Base-by-base conservation (phyloP, 139 green algal species). In the Tetradesmus lagerheimii region DNA sequence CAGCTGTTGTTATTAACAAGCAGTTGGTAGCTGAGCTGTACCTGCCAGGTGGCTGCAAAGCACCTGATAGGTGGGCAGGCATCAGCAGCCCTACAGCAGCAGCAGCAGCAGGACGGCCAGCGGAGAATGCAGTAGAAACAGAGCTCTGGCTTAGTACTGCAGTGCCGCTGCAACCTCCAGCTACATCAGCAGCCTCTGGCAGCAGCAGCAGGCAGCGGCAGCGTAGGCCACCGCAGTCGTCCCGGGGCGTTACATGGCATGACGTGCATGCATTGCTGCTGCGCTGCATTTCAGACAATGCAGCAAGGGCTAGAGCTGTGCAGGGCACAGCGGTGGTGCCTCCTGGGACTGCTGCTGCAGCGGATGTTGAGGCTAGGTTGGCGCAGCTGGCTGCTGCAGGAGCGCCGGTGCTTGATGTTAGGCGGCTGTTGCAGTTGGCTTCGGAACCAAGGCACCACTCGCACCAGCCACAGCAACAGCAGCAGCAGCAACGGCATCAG, bases 191-290 rank as follows among this genome's bases (percentile, higher is more conserved):
- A 86, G 64, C 83, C 41, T 35, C 62, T 82, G 64, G 79, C 95
- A 90, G 27, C 89, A 62, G 34, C 62, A 64, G 0, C 86, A 92
- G 12, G 89, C 83, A 0, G 76, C 87, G 9, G 0, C 76, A 80
- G 4, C 53, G 77, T 2, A 38, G 57, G 53, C 67, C 81, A 86
- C 4, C 90, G 67, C 94, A 91, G 18, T 94, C 96, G 20, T 96
- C 35, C 75, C 8, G 93, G 31, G 50, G 96, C 94, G 90, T 97
- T 92, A 29, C 8, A 16, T 82, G 85, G 67, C n/a, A 34, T 39
- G 29, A 75, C 5, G 34, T 83, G 16, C 67, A 83, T 41, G 71
- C 45, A 15, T 34, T 84, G 34, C 29, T 45, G 25, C 67, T 89
- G 38, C 16, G 39, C 11, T 90, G 71, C 45, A 82, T 76, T 38